A percentile compares a stretch with the other conserved stretches of the same genome.
phyloP scores from a whole-genome alignment of 2,329 filamentous ascomycete species.

The Colletotrichum sojae region DNA sequence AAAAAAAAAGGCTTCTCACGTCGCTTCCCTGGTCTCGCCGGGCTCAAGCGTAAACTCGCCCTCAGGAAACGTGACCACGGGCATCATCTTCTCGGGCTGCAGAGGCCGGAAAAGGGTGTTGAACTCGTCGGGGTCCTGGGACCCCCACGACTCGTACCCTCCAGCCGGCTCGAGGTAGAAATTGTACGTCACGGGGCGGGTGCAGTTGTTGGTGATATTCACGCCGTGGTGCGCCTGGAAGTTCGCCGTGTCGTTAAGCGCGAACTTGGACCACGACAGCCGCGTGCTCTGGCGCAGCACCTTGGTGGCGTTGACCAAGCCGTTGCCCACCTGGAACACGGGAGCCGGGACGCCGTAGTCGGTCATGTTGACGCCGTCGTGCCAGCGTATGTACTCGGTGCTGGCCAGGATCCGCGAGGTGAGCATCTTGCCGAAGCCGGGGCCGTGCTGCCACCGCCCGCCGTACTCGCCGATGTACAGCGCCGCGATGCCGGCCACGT shows the following conservation, averaged over 20 bases:
- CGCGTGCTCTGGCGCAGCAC: slow-evolving; percentile 57
- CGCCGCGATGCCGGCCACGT: slow-evolving; percentile 66
- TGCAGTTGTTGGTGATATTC: slow-evolving; percentile 60
- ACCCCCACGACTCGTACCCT: slow-evolving; percentile 29
- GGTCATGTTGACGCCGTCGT: slow-evolving; percentile 42
- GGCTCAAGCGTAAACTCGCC: slow-evolving; percentile 45
- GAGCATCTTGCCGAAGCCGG: slow-evolving; percentile 45
- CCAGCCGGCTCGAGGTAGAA: slow-evolving; percentile 55
- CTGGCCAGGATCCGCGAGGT: slow-evolving; percentile 48
- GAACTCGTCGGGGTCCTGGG: not conserved
- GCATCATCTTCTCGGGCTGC: not conserved
- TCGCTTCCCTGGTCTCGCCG: slow-evolving; percentile 44
- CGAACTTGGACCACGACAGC: slow-evolving; percentile 59
- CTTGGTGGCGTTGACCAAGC: slow-evolving; percentile 62
- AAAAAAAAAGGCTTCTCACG: not conserved
- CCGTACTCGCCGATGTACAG: slow-evolving; percentile 60
- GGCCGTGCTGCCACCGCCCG: slow-evolving; percentile 56
- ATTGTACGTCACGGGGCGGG: slow-evolving; percentile 54
- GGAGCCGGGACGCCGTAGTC: slow-evolving; percentile 46
- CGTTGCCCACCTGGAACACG: slow-evolving; percentile 60
- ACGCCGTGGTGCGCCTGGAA: slow-evolving; percentile 54
- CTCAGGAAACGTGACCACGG: slow-evolving; percentile 25
- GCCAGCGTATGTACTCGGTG: slow-evolving; percentile 54
- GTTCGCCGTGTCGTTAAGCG: slow-evolving; percentile 64
- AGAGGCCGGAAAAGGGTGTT: slow-evolving; percentile 7